Evolutionary conservation across 1,139 yeast species (phyloP), one percentile per base, ranked within the genome.

Genomic region (Geotrichum klebahnii): DNA sequence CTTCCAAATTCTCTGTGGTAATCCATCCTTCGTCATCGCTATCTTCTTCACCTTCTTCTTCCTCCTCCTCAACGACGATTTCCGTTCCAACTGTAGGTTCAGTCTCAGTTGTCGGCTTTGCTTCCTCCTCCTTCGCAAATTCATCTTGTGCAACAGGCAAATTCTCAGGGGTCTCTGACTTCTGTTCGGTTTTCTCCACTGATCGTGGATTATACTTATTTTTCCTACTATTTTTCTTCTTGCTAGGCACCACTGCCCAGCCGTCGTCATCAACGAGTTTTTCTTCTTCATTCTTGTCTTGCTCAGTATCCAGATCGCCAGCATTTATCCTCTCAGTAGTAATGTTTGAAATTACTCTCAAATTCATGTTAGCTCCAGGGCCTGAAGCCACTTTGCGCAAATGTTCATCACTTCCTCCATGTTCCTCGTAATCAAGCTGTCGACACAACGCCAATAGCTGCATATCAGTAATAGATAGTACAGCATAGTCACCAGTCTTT

Each of bases 371-470:
- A 3, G 50, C 48, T 2, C 31, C 31, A 5, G 40, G 38, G 6
- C 44, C 46, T 9, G 44, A 39, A 9, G 50, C 47, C 3, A 61
- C 76, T 53, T 74, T 78, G 67, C 96, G 78, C 55, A 87, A 70
- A 32, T 48, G 50, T 9, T 19, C 33, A 39, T 44, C 51, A 23
- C 44, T 44, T 10, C 94, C 94, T 28, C 76, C 72, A 59, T 83
- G 82, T 50, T 75, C 62, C 63, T 87, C 92, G 43, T 75, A 74
- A 58, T 90, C 96, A 47, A 94, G 68, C 65, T 92, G 97, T 64
- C 89, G 88, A 1, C 96, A 82, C 59, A 92, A 74, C 0, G 99
- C 98, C 55, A 94, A 77, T 51, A 94, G 82, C 62, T 89, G 96
- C 43, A 94, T 73, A 82, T 92, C 99, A 57, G 95, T 90, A 12